phyloP scores from a whole-genome alignment of 1,284 basidiomycete species.

The Pseudomicrostroma phylloplanum region DNA sequence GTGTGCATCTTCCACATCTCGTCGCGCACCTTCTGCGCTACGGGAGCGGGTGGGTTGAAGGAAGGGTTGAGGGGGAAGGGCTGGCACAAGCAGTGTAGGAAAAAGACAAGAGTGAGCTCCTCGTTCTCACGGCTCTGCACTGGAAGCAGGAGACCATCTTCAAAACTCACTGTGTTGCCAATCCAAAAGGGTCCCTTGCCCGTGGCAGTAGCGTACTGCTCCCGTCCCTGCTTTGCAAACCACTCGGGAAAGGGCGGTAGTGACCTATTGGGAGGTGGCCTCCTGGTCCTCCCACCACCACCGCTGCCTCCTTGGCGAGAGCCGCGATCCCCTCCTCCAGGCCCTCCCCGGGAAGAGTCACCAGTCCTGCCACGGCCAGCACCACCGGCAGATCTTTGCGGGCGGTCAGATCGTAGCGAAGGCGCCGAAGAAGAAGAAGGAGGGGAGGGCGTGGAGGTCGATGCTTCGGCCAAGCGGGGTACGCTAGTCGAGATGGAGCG shows the following conservation, averaged over 20 bases:
- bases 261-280: too few species aligned
- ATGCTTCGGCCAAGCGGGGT: background rate
- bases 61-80: slow-evolving; percentile 48
- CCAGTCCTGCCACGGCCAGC: background rate
- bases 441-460: background rate
- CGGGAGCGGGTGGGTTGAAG: slow-evolving; percentile 43
- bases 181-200: background rate
- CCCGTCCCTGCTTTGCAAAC: background rate
- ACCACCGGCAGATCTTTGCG: background rate
- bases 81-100: background rate
- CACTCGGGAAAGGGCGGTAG: background rate
- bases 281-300: too few species aligned
- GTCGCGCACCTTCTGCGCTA: slow-evolving; percentile 33
- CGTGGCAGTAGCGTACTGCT: background rate
- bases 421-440: background rate
- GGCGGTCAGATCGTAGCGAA: background rate
- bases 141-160: too few species aligned
- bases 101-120: background rate
- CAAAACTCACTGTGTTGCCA: background rate
- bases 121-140: background rate
- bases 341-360: background rate
- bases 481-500: background rate
- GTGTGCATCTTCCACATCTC: slow-evolving; percentile 43
- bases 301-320: background rate
- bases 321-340: background rate